phyloP scores from a whole-genome alignment of 2,329 filamentous ascomycete genomes.

The Penicillium paneum region DNA sequence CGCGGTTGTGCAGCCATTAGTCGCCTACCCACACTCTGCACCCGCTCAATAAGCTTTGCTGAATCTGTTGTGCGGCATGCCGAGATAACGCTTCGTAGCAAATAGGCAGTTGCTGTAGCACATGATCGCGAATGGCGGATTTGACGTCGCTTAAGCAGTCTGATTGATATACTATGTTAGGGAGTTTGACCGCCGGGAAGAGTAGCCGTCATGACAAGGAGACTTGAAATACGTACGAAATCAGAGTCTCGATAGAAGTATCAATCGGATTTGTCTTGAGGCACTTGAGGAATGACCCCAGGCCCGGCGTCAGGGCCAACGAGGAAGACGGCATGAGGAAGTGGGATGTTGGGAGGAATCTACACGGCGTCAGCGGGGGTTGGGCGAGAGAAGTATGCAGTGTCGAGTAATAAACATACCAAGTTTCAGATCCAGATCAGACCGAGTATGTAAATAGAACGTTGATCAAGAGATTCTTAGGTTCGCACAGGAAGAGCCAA shows the following conservation, averaged over 20 bases:
- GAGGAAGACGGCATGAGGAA: slow-evolving; percentile 57
- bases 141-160: slow-evolving; percentile 84
- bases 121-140: slow-evolving; percentile 84
- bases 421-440: background rate
- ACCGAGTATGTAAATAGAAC: background rate
- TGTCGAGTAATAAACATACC: background rate
- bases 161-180: slow-evolving; percentile 37
- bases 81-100: slow-evolving; percentile 82
- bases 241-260: slow-evolving; percentile 75
- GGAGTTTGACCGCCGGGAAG: background rate
- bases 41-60: slow-evolving; percentile 71
- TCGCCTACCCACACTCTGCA: slow-evolving; percentile 73
- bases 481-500: slow-evolving; percentile 2
- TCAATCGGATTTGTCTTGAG: slow-evolving; percentile 74
- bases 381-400: background rate
- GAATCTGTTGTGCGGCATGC: slow-evolving; percentile 75
- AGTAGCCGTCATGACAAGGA: slow-evolving; percentile 2
- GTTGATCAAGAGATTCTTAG: background rate
- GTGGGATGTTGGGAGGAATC: slow-evolving; percentile 16
- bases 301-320: slow-evolving; percentile 63
- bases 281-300: slow-evolving; percentile 75
- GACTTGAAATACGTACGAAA: slow-evolving; percentile 60
- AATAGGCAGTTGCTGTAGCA: slow-evolving; percentile 84
- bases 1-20: slow-evolving; percentile 80
- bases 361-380: background rate